Percentiles rank a stretch among this genome's conserved stretches.
phyloP scores from a whole-genome alignment of 2,329 filamentous ascomycete genomes.

The Penicillium brevicompactum region DNA sequence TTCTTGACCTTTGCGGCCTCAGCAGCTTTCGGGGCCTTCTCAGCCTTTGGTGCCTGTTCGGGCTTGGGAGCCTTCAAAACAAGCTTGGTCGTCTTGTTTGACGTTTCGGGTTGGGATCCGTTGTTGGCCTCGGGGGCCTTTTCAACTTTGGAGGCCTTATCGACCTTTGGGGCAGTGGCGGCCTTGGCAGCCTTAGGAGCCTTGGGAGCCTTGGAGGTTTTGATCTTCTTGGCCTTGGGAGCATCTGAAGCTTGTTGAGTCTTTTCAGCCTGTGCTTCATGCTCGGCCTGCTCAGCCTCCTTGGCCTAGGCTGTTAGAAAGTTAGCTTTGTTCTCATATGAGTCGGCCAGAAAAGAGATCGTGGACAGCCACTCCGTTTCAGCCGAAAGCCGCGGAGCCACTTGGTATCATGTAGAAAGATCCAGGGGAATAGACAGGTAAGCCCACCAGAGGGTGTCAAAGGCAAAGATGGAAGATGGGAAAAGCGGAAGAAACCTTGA shows the following conservation, averaged over 20 bases:
- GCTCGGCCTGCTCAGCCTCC: neutral
- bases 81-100: no score
- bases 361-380: neutral
- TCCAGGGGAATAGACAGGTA: neutral
- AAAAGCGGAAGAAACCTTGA: no score
- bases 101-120: no score
- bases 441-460: neutral
- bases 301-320: neutral
- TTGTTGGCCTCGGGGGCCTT: no score
- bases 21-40: neutral
- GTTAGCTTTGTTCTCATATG: neutral
- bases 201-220: neutral
- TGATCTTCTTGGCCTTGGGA: neutral
- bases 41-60: neutral
- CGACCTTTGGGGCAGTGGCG: neutral
- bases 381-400: neutral
- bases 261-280: neutral
- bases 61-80: neutral
- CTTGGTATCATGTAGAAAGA: neutral
- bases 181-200: neutral
- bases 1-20: neutral
- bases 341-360: neutral
- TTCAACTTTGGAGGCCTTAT: neutral
- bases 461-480: neutral
- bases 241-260: neutral